These are phyloP conservation scores for Candida anglica DNA, from an alignment of 805 yeast genomes.

Conservation along the genomic window DNA sequence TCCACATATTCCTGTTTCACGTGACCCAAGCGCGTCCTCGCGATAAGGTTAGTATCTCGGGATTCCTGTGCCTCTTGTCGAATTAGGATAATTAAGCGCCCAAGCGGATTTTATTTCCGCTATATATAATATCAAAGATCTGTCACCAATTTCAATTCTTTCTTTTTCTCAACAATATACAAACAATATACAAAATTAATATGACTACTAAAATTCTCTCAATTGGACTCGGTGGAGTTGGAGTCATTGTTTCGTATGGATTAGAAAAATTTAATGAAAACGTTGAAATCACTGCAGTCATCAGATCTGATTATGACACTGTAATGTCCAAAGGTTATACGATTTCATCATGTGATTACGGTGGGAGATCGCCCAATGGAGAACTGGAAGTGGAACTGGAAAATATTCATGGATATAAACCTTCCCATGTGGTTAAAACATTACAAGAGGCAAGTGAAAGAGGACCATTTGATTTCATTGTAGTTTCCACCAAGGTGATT, in stretches of 20 bases:
- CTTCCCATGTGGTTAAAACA: slow-evolving; percentile 21
- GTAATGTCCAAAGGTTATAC: slow-evolving; percentile 24
- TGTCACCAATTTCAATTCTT: no score
- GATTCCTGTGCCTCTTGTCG: no score
- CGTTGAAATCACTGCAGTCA: slow-evolving; percentile 26
- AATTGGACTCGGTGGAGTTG: slow-evolving; percentile 37
- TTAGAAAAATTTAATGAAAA: slow-evolving; percentile 17
- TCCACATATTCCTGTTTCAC: no score
- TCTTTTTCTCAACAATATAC: no score
- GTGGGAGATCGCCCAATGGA: slow-evolving; percentile 13
- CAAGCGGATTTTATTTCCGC: no score
- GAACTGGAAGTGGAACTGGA: not conserved
- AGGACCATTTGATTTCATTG: slow-evolving; percentile 29
- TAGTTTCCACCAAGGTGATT: slow-evolving; percentile 30
- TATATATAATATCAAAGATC: no score
- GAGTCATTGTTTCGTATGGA: slow-evolving; percentile 26
- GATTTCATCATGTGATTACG: slow-evolving; percentile 27
- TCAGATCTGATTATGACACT: slow-evolving; percentile 27
- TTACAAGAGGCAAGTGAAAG: slow-evolving; percentile 20
- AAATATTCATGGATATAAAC: slow-evolving; percentile 17
- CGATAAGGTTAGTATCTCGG: no score
- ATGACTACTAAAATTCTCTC: slow-evolving; percentile 18
- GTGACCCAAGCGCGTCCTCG: no score
- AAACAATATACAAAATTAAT: no score
- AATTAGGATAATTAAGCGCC: no score